Percentiles rank a stretch among this genome's conserved stretches.
These are phyloP conservation scores for Trichophyton mentagrophytes DNA, from an alignment of 2,329 filamentous ascomycete genomes.

Conservation along the genomic window DNA sequence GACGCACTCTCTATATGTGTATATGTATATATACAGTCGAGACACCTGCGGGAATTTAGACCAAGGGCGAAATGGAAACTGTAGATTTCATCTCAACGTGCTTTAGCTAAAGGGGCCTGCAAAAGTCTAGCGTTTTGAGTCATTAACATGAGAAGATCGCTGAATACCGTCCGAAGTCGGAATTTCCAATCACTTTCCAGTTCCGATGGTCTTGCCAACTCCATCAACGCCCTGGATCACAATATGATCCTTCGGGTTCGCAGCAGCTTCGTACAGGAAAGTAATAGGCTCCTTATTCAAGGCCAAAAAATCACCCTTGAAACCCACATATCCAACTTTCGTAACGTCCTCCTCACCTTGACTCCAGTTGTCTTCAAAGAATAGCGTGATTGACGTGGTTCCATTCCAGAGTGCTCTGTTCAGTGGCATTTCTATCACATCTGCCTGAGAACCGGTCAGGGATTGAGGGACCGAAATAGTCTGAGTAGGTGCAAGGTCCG, in stretches of 20 bases:
- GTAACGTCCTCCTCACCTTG: constrained; percentile 69
- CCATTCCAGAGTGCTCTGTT: constrained; percentile 80
- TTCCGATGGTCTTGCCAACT: constrained; percentile 29
- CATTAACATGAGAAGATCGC: neutral
- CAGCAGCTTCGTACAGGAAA: constrained; percentile 85
- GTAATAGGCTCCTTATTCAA: constrained; percentile 69
- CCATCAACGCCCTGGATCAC: constrained; percentile 33
- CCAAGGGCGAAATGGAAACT: too few species aligned
- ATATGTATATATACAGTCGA: neutral
- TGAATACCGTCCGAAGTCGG: neutral
- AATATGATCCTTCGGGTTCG: constrained; percentile 76
- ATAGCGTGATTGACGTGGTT: constrained; percentile 69
- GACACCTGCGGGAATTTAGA: too few species aligned
- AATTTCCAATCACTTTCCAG: neutral
- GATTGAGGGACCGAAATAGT: constrained; percentile 65
- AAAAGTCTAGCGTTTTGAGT: too few species aligned
- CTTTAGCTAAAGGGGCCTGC: too few species aligned
- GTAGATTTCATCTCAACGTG: too few species aligned
- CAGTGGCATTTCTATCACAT: constrained; percentile 77
- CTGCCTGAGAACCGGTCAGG: constrained; percentile 35
- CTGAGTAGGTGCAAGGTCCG: constrained; percentile 59
- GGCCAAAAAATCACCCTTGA: constrained; percentile 88
- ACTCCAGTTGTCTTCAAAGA: constrained; percentile 85
- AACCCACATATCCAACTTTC: constrained; percentile 69
- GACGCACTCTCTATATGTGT: neutral